Evolutionary conservation across 495 filamentous ascomycete species (phyloP).

Genomic region (Trichoderma erinaceum): DNA sequence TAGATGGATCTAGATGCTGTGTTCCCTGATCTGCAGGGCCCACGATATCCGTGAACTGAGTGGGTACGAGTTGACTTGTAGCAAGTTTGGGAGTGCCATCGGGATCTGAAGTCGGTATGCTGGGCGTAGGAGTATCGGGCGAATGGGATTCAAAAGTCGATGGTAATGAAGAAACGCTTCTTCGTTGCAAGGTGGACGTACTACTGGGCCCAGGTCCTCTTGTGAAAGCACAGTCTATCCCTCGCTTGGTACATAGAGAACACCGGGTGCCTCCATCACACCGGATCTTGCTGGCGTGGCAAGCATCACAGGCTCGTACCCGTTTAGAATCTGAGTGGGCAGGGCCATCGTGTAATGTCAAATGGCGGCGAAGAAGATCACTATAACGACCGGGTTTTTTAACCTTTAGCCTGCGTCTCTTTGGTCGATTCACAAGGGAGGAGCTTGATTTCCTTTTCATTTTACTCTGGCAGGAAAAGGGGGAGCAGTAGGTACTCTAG

Average conservation of each 20-base stretch:
- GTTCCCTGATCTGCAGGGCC: not conserved
- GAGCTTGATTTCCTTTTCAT: not conserved
- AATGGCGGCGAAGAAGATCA: conserved; percentile 20
- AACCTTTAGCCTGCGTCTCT: not conserved
- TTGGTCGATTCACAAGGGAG: not conserved
- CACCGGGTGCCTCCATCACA: conserved; percentile 27
- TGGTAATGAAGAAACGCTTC: not conserved
- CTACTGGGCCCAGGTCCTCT: not conserved
- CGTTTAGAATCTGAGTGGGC: conserved; percentile 11
- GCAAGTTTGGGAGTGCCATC: not conserved
- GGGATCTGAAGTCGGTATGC: not conserved
- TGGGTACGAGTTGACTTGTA: not conserved
- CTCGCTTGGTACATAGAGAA: conserved; percentile 23
- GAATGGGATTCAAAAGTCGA: not conserved
- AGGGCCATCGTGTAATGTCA: conserved; percentile 13
- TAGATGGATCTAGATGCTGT: not conserved
- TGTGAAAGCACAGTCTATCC: conserved; percentile 24
- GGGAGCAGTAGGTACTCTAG: not conserved
- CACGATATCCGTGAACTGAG: not conserved
- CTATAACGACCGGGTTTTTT: not conserved
- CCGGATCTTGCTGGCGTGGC: conserved; percentile 26
- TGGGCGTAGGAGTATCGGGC: not conserved
- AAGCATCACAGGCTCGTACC: conserved; percentile 24
- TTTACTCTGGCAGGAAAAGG: conserved; percentile 11
- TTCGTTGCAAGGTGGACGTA: not conserved